phyloP scores from a whole-genome alignment of 352 stramenopile species.

The Pythium aquatile region DNA sequence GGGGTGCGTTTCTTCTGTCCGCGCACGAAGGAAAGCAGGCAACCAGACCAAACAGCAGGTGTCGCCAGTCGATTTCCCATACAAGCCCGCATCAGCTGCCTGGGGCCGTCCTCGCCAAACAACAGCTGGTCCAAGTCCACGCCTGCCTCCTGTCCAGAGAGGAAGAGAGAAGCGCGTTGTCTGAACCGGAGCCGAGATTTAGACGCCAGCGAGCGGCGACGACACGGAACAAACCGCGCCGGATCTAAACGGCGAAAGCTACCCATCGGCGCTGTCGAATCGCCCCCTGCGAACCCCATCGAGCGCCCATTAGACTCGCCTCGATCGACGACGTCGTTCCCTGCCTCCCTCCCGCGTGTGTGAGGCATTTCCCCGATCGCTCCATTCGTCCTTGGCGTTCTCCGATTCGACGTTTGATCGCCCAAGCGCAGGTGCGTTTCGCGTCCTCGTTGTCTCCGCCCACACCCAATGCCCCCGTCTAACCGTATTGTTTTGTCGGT shows the following conservation, averaged over 20 bases:
- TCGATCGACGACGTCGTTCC: conserved; percentile 3
- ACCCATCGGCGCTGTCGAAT: neutral
- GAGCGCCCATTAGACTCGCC: neutral
- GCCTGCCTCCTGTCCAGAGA: conserved; percentile 16
- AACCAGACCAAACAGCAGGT: conserved; percentile 8
- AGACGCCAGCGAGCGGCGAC: conserved; percentile 12
- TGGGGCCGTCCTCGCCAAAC: conserved; percentile 25
- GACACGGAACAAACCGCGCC: neutral
- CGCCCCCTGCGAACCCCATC: neutral
- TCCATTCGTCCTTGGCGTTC: neutral
- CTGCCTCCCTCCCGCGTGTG: neutral
- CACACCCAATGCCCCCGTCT: neutral
- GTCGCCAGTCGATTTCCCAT: conserved; percentile 19
- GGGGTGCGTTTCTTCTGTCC: conserved; percentile 27
- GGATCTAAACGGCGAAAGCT: conserved; percentile 21
- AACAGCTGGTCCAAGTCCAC: conserved; percentile 20
- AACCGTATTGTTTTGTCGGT: neutral
- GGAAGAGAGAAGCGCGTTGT: conserved; percentile 25
- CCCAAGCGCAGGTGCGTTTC: neutral
- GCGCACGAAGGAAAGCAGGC: conserved; percentile 15
- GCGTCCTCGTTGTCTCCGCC: neutral
- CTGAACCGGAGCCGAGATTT: neutral
- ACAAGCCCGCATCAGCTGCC: conserved; percentile 12
- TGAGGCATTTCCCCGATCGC: neutral
- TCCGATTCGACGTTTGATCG: neutral